Evolutionary conservation across 116 monocot species (phyloP), one percentile per base, ranked within the genome.

Genomic region (Cymodocea nodosa): DNA sequence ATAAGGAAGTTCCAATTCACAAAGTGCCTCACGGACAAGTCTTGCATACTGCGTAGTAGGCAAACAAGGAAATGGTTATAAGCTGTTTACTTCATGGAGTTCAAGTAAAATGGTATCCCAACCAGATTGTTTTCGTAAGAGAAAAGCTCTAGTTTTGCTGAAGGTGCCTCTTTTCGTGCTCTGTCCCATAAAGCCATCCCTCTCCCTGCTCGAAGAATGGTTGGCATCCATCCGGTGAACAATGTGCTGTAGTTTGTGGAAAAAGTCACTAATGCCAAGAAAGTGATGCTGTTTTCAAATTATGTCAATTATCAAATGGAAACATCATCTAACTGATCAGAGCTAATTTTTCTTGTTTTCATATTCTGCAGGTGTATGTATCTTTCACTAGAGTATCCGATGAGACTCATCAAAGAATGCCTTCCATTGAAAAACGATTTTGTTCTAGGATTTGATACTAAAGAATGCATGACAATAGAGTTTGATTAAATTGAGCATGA

Each of bases 1-100:
- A 48, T 92, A 92, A 59, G 92, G 83, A 65, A 92, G 85, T 76
- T 87, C 92, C 59, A 92, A 75, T 68, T 92, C 92, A 58, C 92
- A 92, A 20, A 92, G 81, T 57, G 92, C 87, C 74, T 92, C 92
- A 53, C 92, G 84, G 2, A 92, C 85, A 48, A 92, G 79, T 62
- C 88, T 87, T 9, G 85, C 87, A 75, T 74, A 75, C 92, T 92
- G 64, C 53, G 67, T 23, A 70, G 16, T 17, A 35, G 16, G 57
- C 19, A 64, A 50, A 52, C 1, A 58, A 54, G 24, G 22, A 54
- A 24, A 9, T 52, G 1, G 35, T 57, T 35, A 12, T 10, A 22
- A 25, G 44, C 12, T 44, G 44, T 8, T 44, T 44, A 44, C 44
- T 44, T 44, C 40, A 16, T 20, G 19, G n/a, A 12, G 12, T 13